These are phyloP conservation scores for Ilex asprella DNA, from an alignment of 257 asterid genomes.

Conservation along the genomic window DNA sequence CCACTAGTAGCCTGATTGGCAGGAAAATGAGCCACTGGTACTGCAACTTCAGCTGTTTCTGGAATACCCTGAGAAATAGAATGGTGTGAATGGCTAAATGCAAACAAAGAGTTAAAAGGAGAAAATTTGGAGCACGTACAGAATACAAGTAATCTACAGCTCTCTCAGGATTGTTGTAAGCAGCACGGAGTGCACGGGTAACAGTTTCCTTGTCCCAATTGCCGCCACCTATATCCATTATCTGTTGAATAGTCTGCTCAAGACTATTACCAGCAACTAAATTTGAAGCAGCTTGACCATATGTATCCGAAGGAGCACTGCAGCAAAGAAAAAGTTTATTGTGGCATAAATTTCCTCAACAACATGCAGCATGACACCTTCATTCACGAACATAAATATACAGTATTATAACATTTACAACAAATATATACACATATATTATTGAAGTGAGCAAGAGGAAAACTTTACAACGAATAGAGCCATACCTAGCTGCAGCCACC, in stretches of 20 bases:
- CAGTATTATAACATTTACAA: no score
- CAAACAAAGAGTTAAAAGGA: not conserved
- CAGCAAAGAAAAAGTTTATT: not conserved
- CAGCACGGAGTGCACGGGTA: constrained; percentile 76
- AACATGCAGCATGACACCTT: not conserved
- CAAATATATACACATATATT: not conserved
- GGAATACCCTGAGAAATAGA: not conserved
- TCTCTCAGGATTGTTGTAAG: constrained; percentile 64
- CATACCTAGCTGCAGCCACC: not conserved
- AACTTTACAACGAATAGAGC: no score
- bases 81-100: not conserved
- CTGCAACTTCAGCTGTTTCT: not conserved
- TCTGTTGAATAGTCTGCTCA: not conserved
- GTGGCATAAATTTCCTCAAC: not conserved
- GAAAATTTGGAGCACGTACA: not conserved
- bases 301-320: not conserved
- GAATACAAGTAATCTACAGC: constrained; percentile 39
- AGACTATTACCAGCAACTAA: not conserved
- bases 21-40: not conserved
- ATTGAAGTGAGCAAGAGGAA: not conserved
- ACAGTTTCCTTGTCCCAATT: constrained; percentile 79
- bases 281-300: constrained; percentile 2
- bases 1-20: not conserved
- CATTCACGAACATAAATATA: no score
- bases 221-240: constrained; percentile 80